A percentile compares a stretch with the other conserved stretches of the same genome.
Evolutionary conservation across 1,284 basidiomycete species (phyloP).

Genomic region (Laetiporus sulphureus): DNA sequence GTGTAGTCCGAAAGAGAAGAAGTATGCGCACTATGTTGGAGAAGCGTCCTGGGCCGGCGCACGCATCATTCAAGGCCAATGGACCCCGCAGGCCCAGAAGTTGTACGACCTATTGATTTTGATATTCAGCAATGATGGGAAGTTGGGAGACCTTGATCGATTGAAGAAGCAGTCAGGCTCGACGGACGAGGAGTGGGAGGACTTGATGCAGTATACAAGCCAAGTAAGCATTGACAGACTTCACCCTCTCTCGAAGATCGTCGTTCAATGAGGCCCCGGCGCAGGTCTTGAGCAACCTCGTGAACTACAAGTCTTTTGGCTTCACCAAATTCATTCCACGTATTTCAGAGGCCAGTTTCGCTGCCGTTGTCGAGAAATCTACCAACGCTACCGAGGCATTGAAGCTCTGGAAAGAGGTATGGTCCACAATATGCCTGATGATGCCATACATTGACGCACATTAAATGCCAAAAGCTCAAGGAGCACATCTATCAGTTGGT

Average conservation of each 20-base stretch:
- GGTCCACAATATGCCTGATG: too few species aligned
- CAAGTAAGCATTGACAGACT: slow-evolving; percentile 42
- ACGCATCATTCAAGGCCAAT: slow-evolving; percentile 77
- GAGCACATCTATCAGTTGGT: slow-evolving; percentile 61
- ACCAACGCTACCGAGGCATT: slow-evolving; percentile 47
- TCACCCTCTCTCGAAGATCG: too few species aligned
- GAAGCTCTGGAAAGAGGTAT: slow-evolving; percentile 57
- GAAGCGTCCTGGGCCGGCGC: slow-evolving; percentile 77
- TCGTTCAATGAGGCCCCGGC: too few species aligned
- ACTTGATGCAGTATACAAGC: slow-evolving; percentile 61
- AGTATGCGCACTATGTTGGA: slow-evolving; percentile 66
- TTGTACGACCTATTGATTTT: slow-evolving; percentile 67
- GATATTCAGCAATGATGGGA: slow-evolving; percentile 55
- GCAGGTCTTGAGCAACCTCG: slow-evolving; percentile 70
- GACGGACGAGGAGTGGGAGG: slow-evolving; percentile 55
- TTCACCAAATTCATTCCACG: slow-evolving; percentile 82
- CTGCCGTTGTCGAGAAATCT: slow-evolving; percentile 53
- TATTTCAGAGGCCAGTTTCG: slow-evolving; percentile 52
- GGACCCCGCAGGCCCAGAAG: slow-evolving; percentile 55
- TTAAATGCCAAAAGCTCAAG: slow-evolving; percentile 45
- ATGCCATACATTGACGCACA: too few species aligned
- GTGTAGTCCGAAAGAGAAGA: slow-evolving; percentile 60
- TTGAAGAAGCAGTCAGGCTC: slow-evolving; percentile 51
- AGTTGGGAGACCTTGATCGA: slow-evolving; percentile 47
- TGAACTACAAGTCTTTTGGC: slow-evolving; percentile 76